phyloP scores from a whole-genome alignment of 2,329 filamentous ascomycete species.

The Botrytis tulipae region DNA sequence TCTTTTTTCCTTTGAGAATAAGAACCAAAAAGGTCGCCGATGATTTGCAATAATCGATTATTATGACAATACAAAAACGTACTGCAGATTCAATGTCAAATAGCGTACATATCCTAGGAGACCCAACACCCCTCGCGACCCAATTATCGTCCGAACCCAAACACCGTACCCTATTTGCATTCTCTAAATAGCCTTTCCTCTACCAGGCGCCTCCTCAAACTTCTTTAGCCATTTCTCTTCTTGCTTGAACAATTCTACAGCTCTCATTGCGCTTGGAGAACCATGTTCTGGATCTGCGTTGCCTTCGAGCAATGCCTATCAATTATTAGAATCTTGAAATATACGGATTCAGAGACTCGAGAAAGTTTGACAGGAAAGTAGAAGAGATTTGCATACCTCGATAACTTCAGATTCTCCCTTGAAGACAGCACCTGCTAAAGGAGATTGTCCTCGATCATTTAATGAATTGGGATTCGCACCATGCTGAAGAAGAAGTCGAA shows the following conservation, averaged over 20 bases:
- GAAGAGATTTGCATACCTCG: constrained; percentile 42
- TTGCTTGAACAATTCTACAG: constrained; percentile 52
- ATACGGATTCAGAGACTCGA: accelerated
- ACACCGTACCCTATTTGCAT: background rate
- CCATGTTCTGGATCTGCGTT: constrained; percentile 56
- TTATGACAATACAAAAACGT: background rate
- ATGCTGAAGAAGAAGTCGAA: constrained; percentile 57
- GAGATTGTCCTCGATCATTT: constrained; percentile 67
- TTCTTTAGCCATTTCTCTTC: constrained; percentile 50
- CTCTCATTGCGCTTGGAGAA: constrained; percentile 49
- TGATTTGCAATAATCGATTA: background rate
- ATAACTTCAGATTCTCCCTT: constrained; percentile 67
- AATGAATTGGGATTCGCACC: constrained; percentile 66
- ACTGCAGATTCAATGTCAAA: background rate
- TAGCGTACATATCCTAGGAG: background rate
- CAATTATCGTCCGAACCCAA: background rate
- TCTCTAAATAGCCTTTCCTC: constrained; percentile 42
- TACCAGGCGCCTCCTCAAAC: constrained; percentile 50
- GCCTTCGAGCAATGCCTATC: constrained; percentile 46
- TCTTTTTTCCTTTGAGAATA: background rate
- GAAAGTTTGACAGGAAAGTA: background rate
- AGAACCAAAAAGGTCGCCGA: background rate
- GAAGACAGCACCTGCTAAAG: constrained; percentile 69
- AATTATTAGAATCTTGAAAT: constrained; percentile 47
- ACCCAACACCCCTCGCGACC: background rate